These are phyloP conservation scores for Piloderma croceum DNA, from an alignment of 768 basidiomycete genomes.

Conservation along the genomic window DNA sequence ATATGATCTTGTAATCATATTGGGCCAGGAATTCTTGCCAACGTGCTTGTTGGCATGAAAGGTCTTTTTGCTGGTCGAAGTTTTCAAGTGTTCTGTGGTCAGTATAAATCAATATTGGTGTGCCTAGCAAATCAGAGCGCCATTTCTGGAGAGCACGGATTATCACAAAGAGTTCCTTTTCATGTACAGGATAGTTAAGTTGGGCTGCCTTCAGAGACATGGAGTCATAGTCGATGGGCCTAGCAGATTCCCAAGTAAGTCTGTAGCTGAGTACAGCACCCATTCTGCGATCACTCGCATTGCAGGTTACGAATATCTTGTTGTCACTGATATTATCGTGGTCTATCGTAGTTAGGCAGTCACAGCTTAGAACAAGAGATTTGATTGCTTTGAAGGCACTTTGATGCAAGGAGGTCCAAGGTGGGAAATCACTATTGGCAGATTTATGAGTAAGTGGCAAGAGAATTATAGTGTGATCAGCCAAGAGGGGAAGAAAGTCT, in stretches of 20 bases:
- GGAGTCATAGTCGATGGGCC: conserved; percentile 31
- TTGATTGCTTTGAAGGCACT: too few relatives aligned
- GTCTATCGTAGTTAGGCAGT: conserved; percentile 28
- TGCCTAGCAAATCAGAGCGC: too few relatives aligned
- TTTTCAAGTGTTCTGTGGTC: too few relatives aligned
- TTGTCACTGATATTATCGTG: conserved; percentile 23
- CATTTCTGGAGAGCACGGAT: too few relatives aligned
- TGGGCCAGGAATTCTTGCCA: too few relatives aligned
- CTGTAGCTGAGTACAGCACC: conserved; percentile 30
- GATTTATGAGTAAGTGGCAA: conserved; percentile 19
- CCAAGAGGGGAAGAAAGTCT: conserved; percentile 22
- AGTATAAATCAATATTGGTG: too few relatives aligned
- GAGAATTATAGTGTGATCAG: conserved; percentile 23
- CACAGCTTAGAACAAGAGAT: conserved; percentile 16
- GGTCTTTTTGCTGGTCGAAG: too few relatives aligned
- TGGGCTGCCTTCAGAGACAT: conserved; percentile 18
- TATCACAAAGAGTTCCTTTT: too few relatives aligned
- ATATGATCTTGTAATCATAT: too few relatives aligned
- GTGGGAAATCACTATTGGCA: conserved; percentile 13
- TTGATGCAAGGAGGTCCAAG: conserved; percentile 25
- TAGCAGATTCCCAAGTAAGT: conserved; percentile 22
- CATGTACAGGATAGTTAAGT: too few relatives aligned
- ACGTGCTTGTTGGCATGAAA: too few relatives aligned
- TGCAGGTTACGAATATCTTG: conserved; percentile 30
- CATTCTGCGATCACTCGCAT: conserved; percentile 24